Percentiles rank a stretch among this genome's conserved stretches.
These are phyloP conservation scores for Aschersonia sp. DNA, from an alignment of 2,329 filamentous ascomycete genomes.

Conservation along the genomic window DNA sequence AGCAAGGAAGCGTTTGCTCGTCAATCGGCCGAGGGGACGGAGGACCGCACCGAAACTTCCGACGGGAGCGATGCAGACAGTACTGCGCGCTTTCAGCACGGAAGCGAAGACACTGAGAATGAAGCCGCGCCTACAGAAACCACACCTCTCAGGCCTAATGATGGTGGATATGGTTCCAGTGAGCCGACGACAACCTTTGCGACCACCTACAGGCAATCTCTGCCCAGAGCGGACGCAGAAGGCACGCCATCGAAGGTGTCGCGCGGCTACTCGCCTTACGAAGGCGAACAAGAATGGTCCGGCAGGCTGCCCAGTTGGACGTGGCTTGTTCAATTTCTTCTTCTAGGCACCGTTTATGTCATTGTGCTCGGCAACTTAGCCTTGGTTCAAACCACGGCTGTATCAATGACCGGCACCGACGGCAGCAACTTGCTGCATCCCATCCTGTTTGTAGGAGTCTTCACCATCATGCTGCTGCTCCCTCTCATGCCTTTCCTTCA, in stretches of 20 bases:
- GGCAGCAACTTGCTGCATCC: slow-evolving; percentile 59
- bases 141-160: slow-evolving; percentile 34
- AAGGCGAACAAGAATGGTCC: slow-evolving; percentile 77
- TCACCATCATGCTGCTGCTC: slow-evolving; percentile 58
- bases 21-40: slow-evolving; percentile 36
- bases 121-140: slow-evolving; percentile 31
- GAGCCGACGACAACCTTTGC: slow-evolving; percentile 34
- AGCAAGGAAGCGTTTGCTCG: slow-evolving; percentile 56
- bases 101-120: slow-evolving; percentile 7
- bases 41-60: slow-evolving; percentile 23
- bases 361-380: slow-evolving; percentile 66
- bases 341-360: slow-evolving; percentile 65
- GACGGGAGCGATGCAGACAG: slow-evolving; percentile 18
- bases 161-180: slow-evolving; percentile 18
- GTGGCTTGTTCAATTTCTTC: slow-evolving; percentile 75
- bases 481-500: slow-evolving; percentile 78
- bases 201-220: slow-evolving; percentile 38
- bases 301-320: slow-evolving; percentile 64
- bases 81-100: background rate
- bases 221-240: slow-evolving; percentile 13
- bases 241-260: slow-evolving; percentile 6
- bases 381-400: slow-evolving; percentile 55
- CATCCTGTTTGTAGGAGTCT: slow-evolving; percentile 53
- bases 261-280: slow-evolving; percentile 31
- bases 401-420: slow-evolving; percentile 73